These are phyloP conservation scores for Capsella rubella DNA, from an alignment of 441 rosid species.

Conservation along the genomic window DNA sequence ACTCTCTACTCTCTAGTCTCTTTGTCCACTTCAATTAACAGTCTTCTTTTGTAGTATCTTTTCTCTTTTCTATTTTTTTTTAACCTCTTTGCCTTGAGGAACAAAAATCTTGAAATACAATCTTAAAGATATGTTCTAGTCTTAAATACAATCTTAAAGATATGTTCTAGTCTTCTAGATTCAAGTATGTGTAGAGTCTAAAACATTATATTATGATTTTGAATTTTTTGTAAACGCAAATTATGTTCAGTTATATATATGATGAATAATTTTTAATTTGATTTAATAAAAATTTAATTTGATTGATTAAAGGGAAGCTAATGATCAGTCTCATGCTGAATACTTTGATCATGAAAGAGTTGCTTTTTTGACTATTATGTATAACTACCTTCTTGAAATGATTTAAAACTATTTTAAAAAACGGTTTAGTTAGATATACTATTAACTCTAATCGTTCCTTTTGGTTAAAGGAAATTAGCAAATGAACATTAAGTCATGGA, in stretches of 20 bases:
- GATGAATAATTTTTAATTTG: neutral
- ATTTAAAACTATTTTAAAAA: neutral
- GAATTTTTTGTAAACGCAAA: neutral
- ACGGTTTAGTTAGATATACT: conserved; percentile 15
- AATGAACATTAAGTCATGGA: conserved; percentile 23
- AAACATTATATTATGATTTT: neutral
- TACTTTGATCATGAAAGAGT: conserved; percentile 34
- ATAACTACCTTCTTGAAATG: conserved; percentile 38
- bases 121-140: no score
- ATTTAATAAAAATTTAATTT: neutral
- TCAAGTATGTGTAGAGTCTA: no score
- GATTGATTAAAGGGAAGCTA: conserved; percentile 20
- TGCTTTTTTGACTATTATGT: conserved; percentile 36
- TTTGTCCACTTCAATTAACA: conserved; percentile 32
- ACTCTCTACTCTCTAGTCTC: conserved; percentile 21
- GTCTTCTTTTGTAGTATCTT: neutral
- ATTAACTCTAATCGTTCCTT: conserved; percentile 1
- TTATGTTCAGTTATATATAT: neutral
- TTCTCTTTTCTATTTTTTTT: neutral
- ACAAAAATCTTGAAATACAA: conserved; percentile 1
- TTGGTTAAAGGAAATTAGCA: neutral
- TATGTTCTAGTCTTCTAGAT: no score
- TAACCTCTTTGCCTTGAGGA: conserved; percentile 28
- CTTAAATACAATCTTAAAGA: neutral
- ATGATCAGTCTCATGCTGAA: conserved; percentile 37